Conservation (phyloP, 805 yeast species). For the Candida stauntonica region DNA sequence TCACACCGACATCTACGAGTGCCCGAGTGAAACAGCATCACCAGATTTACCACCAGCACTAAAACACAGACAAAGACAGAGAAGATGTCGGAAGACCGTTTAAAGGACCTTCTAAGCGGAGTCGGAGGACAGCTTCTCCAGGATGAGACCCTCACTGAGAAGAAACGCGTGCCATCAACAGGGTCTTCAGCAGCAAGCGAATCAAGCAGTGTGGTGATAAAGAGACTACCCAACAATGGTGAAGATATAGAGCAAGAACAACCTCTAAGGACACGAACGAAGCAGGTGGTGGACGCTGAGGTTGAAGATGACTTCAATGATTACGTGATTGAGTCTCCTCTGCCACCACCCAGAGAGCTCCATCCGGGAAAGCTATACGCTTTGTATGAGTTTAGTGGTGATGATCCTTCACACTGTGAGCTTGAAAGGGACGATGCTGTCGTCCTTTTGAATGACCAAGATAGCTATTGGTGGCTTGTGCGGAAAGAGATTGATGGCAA, state of each 20-base stretch:
- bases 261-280: slow-evolving; percentile 17
- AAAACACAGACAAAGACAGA: slow-evolving; percentile 18
- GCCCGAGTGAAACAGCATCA: neutral
- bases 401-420: slow-evolving; percentile 88
- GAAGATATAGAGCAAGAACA: slow-evolving; percentile 14
- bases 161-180: slow-evolving; percentile 20
- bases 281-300: slow-evolving; percentile 29
- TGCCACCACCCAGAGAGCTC: slow-evolving; percentile 69
- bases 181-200: slow-evolving; percentile 20
- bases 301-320: slow-evolving; percentile 42
- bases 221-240: neutral
- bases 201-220: slow-evolving; percentile 21
- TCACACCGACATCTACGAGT: too few species aligned
- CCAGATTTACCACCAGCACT: neutral
- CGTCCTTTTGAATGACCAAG: slow-evolving; percentile 76
- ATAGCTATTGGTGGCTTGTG: slow-evolving; percentile 96
- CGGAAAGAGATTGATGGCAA: slow-evolving; percentile 51
- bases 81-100: slow-evolving; percentile 19
- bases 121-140: slow-evolving; percentile 17
- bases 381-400: slow-evolving; percentile 81
- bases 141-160: slow-evolving; percentile 21
- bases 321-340: slow-evolving; percentile 33
- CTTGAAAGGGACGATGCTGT: slow-evolving; percentile 80
- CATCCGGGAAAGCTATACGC: slow-evolving; percentile 86
- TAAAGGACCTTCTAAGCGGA: slow-evolving; percentile 18